Evolutionary conservation across 2,329 filamentous ascomycete species (phyloP).

Genomic region (Sclerotiophoma versabilis): DNA sequence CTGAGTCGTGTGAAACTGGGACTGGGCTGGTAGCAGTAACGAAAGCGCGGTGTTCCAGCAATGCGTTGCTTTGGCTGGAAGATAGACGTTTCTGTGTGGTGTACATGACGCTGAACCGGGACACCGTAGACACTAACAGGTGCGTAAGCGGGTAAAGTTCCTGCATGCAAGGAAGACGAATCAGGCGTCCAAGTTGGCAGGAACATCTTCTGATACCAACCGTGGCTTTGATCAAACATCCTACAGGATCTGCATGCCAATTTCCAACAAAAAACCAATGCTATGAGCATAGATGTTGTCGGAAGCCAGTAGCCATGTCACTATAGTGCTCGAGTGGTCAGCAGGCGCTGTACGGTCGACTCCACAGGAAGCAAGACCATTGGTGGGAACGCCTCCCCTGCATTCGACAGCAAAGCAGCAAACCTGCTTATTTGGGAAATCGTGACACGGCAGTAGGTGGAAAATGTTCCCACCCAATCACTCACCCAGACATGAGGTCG

Average conservation of each 20-base stretch:
- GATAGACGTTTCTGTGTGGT: not conserved
- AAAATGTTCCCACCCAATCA: constrained; percentile 17
- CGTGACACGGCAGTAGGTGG: constrained; percentile 5
- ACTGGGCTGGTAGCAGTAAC: not conserved
- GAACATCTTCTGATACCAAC: too few relatives aligned
- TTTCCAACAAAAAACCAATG: too few relatives aligned
- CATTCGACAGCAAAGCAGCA: constrained; percentile 16
- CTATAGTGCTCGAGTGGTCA: not conserved
- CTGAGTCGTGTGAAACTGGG: not conserved
- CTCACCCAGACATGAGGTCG: not conserved
- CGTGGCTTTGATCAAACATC: too few relatives aligned
- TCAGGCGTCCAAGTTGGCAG: not conserved
- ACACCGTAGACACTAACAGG: not conserved
- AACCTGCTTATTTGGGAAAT: constrained; percentile 15
- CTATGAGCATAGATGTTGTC: not conserved
- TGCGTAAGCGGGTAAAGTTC: not conserved
- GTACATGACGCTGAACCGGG: not conserved
- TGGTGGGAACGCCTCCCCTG: constrained; percentile 15
- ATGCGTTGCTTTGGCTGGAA: not conserved
- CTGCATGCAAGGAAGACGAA: not conserved
- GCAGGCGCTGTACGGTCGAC: not conserved
- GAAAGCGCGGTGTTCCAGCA: not conserved
- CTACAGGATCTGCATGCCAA: too few relatives aligned
- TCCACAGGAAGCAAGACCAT: constrained; percentile 2
- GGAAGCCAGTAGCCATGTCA: too few relatives aligned